Evolutionary conservation across 179 eudicot species (phyloP).

Genomic region (Spinacia oleracea): DNA sequence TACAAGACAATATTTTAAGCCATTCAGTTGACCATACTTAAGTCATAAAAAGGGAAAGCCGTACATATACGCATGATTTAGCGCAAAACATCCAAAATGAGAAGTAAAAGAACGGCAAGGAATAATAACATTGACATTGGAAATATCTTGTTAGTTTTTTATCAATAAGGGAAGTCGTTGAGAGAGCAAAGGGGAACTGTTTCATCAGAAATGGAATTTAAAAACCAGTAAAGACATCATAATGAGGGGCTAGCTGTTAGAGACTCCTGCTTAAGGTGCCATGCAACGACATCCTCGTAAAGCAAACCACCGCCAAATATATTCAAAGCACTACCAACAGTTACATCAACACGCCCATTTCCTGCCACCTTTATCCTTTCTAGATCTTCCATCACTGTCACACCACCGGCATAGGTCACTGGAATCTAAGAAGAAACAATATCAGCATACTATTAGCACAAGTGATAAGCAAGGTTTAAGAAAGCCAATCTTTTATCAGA

Average conservation of each 20-base stretch:
- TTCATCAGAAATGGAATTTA: neutral
- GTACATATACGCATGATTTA: too few species aligned
- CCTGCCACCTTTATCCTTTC: slow-evolving; percentile 57
- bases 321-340: slow-evolving; percentile 94
- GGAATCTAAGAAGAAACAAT: slow-evolving; percentile 49
- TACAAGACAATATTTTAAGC: too few species aligned
- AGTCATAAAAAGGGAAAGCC: too few species aligned
- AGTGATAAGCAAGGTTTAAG: neutral
- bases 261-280: slow-evolving; percentile 34
- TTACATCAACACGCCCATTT: slow-evolving; percentile 70
- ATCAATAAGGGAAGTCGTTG: neutral
- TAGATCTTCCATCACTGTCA: slow-evolving; percentile 41
- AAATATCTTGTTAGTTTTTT: neutral
- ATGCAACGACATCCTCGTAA: slow-evolving; percentile 42
- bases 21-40: too few species aligned
- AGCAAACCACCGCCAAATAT: slow-evolving; percentile 45
- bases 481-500: neutral
- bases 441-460: neutral
- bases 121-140: neutral
- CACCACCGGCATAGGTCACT: slow-evolving; percentile 78
- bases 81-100: neutral
- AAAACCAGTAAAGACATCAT: neutral
- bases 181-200: neutral
- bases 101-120: neutral
- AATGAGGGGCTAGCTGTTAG: neutral